These are phyloP conservation scores for Aspergillus felis DNA, from an alignment of 2,329 filamentous ascomycete genomes.

Conservation along the genomic window DNA sequence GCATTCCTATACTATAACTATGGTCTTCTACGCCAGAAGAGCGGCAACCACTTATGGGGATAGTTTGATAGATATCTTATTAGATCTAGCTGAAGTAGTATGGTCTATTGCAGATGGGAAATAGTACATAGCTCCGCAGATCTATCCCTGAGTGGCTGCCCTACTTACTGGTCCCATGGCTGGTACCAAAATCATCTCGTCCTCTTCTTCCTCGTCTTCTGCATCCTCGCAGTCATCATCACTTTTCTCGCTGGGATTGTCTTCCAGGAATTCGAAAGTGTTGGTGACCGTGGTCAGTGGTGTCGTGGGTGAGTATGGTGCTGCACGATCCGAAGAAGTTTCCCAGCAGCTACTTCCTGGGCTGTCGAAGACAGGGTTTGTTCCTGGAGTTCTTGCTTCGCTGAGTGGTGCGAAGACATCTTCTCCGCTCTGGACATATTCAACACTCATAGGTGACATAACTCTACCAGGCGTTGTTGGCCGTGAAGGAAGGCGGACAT, in stretches of 20 bases:
- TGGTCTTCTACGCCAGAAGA: too few relatives aligned
- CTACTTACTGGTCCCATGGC: background rate
- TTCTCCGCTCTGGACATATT: background rate
- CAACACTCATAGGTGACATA: background rate
- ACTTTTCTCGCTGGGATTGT: background rate
- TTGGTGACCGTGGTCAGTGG: background rate
- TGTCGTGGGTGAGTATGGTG: background rate
- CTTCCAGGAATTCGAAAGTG: background rate
- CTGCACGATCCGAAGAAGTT: background rate
- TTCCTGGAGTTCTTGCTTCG: background rate
- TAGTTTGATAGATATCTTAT: too few relatives aligned
- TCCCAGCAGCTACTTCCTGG: background rate
- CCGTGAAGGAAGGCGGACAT: background rate
- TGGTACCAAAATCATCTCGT: conserved; percentile 8
- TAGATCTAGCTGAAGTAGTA: too few relatives aligned
- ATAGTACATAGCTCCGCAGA: too few relatives aligned
- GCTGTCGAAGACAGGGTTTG: background rate
- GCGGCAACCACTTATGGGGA: too few relatives aligned
- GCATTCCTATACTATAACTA: too few relatives aligned
- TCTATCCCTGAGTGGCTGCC: too few relatives aligned
- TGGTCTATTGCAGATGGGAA: too few relatives aligned
- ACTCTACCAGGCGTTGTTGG: background rate
- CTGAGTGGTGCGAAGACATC: background rate
- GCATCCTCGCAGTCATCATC: background rate
- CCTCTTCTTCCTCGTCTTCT: background rate